A percentile compares a stretch with the other conserved stretches of the same genome.
Evolutionary conservation across 139 green algal genomes (phyloP).

Genomic region (Picochlorum sp.): DNA sequence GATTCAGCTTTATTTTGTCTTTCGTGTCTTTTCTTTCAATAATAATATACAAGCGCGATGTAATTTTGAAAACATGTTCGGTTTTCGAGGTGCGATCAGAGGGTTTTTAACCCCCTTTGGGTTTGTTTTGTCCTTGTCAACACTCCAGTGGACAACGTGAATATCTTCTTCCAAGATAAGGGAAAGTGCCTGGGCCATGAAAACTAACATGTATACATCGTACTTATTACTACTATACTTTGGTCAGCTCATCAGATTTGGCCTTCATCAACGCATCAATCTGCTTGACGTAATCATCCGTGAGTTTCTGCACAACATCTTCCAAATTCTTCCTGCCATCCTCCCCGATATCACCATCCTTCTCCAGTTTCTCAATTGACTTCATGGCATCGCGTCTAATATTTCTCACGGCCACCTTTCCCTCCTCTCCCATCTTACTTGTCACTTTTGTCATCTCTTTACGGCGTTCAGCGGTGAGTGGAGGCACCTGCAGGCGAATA

Average conservation of each 20-base stretch:
- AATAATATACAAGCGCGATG: too few relatives aligned
- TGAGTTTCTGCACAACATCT: conserved; percentile 67
- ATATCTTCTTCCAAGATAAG: conserved; percentile 8
- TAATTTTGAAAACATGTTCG: too few relatives aligned
- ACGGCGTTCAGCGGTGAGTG: conserved; percentile 84
- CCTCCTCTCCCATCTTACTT: conserved; percentile 85
- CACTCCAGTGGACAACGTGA: neutral
- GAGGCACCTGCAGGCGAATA: conserved; percentile 84
- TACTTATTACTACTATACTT: conserved; percentile 40
- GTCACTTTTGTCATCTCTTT: conserved; percentile 83
- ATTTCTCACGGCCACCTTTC: conserved; percentile 87
- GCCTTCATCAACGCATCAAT: conserved; percentile 69
- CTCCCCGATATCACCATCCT: conserved; percentile 50
- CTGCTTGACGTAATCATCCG: conserved; percentile 78
- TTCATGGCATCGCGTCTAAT: conserved; percentile 88
- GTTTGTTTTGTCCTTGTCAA: too few relatives aligned
- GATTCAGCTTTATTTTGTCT: too few relatives aligned
- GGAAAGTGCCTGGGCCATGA: conserved; percentile 9
- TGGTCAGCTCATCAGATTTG: conserved; percentile 85
- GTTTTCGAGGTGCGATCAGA: too few relatives aligned
- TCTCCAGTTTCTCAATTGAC: conserved; percentile 55
- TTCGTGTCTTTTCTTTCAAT: too few relatives aligned
- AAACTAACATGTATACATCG: neutral
- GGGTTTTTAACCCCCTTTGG: too few relatives aligned
- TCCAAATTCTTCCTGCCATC: conserved; percentile 74